Evolutionary conservation across 768 basidiomycete genomes (phyloP), one percentile per base, ranked within the genome.

Genomic region (Boletus insuetus): DNA sequence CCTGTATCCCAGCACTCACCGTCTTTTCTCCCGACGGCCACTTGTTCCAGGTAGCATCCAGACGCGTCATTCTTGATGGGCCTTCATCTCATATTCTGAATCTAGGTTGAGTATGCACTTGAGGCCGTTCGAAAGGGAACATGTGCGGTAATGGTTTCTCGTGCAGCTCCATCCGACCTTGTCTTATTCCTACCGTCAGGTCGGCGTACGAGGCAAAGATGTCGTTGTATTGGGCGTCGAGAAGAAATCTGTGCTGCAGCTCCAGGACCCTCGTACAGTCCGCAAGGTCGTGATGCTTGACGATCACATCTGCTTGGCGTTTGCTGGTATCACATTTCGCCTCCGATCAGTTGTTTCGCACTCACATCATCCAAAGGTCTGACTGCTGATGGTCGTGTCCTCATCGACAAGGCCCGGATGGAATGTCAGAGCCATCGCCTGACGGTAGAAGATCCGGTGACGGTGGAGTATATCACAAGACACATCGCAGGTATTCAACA

Each of bases 401-500:
- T 99, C 45, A 98, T 98, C 63, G 97, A 99, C 81, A 97, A 91
- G 73, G 97, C 97, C 14, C 86, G 97, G 58, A 85, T 93, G 70
- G 97, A 99, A 78, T 98, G 97, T 67, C 97, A 98, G 71, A 93
- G 88, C 53, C 95, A 99, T 76, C 87, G 97, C 19, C 76, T 98
- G 55, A 98, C 94, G 0, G 97, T 98, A 34, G 97, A 98, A 69
- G 97, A 98, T 70, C 97, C 97, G 13, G 97, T 97, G 48, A 94
- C 91, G 17, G 90, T 99, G 29, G 97, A 99, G 72, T 99, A 98
- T 68, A 98, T 99, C 66, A 97, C 97, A 29, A 85, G 96, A 69
- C 90, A 97, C 74, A 89, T 99, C 68, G 97, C 97, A 51, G 93
- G 94, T n/a, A 93, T 98, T 60, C 96, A 99, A 74, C 97, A 99